phyloP scores from a whole-genome alignment of 805 yeast species.

The Ogataea corticis region DNA sequence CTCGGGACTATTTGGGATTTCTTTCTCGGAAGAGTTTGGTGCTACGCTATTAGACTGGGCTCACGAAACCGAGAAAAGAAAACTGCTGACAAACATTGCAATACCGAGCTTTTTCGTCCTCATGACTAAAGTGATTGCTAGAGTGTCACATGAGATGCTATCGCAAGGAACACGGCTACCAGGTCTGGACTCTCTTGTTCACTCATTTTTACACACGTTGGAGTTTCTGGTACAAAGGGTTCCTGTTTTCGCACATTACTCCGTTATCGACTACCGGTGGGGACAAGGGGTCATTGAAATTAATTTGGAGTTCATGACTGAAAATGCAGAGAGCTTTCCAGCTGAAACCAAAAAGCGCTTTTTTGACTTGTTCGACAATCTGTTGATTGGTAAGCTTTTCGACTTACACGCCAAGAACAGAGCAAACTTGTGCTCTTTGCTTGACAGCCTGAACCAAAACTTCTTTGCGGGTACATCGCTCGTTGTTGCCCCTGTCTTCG shows the following conservation, averaged over 20 bases:
- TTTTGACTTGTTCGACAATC: background rate
- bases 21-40: conserved; percentile 18
- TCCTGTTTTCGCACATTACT: background rate
- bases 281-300: background rate
- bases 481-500: background rate
- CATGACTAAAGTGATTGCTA: background rate
- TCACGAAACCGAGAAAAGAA: background rate
- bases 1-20: conserved; percentile 41
- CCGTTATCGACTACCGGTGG: background rate
- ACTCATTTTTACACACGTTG: background rate
- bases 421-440: background rate
- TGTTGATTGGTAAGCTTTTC: background rate
- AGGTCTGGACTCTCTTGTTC: background rate
- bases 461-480: background rate
- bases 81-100: background rate
- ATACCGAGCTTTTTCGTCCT: conserved; percentile 8
- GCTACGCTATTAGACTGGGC: background rate
- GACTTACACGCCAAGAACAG: background rate
- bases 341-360: background rate
- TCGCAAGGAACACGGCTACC: background rate
- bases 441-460: background rate
- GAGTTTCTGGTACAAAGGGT: background rate
- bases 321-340: background rate
- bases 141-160: background rate
- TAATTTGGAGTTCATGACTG: background rate